A percentile compares a stretch with the other conserved stretches of the same genome.
These are phyloP conservation scores for Torulaspora indica DNA, from an alignment of 805 yeast genomes.

Conservation along the genomic window DNA sequence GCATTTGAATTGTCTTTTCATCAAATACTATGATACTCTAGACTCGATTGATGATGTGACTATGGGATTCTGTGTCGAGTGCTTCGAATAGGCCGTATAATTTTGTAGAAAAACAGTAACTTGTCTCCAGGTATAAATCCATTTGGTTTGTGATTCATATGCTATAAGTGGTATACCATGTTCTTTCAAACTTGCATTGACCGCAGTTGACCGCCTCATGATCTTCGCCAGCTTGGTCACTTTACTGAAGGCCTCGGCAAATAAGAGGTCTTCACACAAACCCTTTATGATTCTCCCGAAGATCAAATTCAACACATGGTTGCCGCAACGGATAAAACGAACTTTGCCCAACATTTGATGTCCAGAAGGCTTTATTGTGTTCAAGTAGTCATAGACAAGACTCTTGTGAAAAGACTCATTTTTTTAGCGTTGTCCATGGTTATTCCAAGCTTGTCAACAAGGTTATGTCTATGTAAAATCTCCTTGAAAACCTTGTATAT, in stretches of 20 bases:
- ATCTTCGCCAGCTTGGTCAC: not conserved
- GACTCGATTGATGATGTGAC: no score
- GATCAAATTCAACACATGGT: not conserved
- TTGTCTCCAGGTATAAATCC: constrained; percentile 9
- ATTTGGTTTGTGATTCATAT: constrained; percentile 4
- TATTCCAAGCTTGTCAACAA: constrained; percentile 9
- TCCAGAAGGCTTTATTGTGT: not conserved
- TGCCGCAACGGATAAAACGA: not conserved
- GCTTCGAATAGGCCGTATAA: not conserved
- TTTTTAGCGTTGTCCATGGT: constrained; percentile 7
- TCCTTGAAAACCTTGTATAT: constrained; percentile 1
- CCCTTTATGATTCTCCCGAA: not conserved
- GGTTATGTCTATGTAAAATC: constrained; percentile 4
- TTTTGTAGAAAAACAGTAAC: constrained; percentile 7
- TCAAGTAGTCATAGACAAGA: not conserved
- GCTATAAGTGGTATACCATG: constrained; percentile 4
- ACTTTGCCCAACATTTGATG: not conserved
- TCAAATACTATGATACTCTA: constrained; percentile 3
- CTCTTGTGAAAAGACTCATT: not conserved
- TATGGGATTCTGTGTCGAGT: not conserved
- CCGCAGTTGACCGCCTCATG: not conserved
- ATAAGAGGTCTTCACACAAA: not conserved
- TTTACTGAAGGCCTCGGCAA: not conserved
- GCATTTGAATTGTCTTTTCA: constrained; percentile 2
- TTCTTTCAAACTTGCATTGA: not conserved